Conservation (phyloP, 305 asterid species). For the Fraxinus greggii region DNA sequence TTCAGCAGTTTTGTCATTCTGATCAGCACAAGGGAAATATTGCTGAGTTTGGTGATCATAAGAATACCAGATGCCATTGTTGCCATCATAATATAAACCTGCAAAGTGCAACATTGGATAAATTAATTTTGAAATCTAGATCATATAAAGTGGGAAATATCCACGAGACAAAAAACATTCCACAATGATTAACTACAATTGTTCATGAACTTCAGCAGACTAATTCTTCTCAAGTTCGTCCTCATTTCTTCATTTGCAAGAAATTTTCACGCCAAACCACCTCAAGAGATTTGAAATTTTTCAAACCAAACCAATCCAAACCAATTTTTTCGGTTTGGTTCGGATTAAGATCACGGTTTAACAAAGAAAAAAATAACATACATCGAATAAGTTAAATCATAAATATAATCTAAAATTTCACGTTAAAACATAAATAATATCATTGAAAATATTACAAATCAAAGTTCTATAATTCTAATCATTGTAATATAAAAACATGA, state of each 20-base stretch:
- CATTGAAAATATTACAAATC: not conserved
- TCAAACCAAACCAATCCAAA: not conserved
- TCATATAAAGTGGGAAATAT: not conserved
- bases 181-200: not conserved
- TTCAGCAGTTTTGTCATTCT: constrained; percentile 63
- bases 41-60: constrained; percentile 82
- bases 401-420: not conserved
- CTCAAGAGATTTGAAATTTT: not conserved
- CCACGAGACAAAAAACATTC: not conserved
- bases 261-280: not conserved
- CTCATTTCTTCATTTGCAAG: not conserved
- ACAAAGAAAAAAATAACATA: not conserved
- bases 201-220: constrained; percentile 2
- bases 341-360: not conserved
- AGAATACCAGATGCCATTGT: constrained; percentile 89
- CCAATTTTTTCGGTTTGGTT: not conserved
- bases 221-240: not conserved
- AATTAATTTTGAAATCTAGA: constrained; percentile 16
- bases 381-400: not conserved
- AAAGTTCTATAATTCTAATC: not conserved
- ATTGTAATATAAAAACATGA: not conserved
- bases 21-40: constrained; percentile 62
- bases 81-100: constrained; percentile 95
- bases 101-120: constrained; percentile 21
- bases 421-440: too few species aligned